Evolutionary conservation across 2,329 filamentous ascomycete genomes (phyloP), one percentile per base, ranked within the genome.

Genomic region (Aspergillus puulaauensis): DNA sequence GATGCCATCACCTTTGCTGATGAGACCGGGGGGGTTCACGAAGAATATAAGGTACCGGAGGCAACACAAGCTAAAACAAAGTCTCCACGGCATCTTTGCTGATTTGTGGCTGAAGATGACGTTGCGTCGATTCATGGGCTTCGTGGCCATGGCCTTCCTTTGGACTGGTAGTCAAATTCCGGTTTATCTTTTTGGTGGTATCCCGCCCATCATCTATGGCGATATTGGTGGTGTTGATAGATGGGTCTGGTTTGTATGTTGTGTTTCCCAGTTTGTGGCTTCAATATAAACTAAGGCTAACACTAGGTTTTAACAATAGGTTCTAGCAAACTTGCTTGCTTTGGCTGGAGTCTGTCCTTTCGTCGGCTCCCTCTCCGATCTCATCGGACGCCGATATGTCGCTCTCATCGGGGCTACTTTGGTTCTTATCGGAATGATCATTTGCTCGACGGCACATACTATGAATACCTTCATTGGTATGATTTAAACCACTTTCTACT

Each of bases 301-400:
- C 44, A 11, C 15, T 35, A n/a, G 7, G n/a, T 41, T 9, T 14
- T 45, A 14, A 24, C 9, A 5, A 37, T 37, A 76, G 74, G 75
- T 83, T 39, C 69, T 80, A 17, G 77, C 74, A 31, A 83, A 85
- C 62, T 72, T 86, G 14, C 77, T 86, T 23, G 76, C 82, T 24
- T 76, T 83, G 51, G 82, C 83, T 6, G 82, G 82, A 14, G 75
- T 85, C 8, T 85, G 82, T 61, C 83, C 83, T 4, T 86, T 90
- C 64, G 87, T 90, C 2, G 88, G 88, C 11, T 82, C 83, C 1
- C 72, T 89, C 1, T 87, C 85, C 1, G 86, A 89, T 74, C 73
- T 88, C 6, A 73, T 88, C 49, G 86, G 86, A 53, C 82, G 86
- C 58, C 79, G 84, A 58, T 83, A 80, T 66, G 84, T 88, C 40